Evolutionary conservation across 2,329 filamentous ascomycete species (phyloP), one percentile per base, ranked within the genome.

Genomic region (Myrmaecium sp.): DNA sequence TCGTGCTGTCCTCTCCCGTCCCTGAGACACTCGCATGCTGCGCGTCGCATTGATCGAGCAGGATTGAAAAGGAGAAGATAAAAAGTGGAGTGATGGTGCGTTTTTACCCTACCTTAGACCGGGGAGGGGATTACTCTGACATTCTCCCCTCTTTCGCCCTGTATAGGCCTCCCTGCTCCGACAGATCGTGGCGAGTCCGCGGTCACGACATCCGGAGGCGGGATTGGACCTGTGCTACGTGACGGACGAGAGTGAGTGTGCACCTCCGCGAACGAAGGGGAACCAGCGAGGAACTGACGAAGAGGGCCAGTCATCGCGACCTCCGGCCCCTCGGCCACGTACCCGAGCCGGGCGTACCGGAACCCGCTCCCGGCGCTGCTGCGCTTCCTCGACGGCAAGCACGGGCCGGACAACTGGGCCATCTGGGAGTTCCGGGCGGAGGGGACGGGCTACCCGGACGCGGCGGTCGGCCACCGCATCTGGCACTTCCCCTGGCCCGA

Each of bases 391-490:
- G 82, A 95, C 53, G 59, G 65, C 23, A 81, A 83, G 43, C 89
- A 98, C 53, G 75, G 67, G 15, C 43, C 43, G 33, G 57, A 71
- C 14, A 60, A 89, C 35, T 98, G 89, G 89, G 73, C 77, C 3
- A 93, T 98, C 42, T 98, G 86, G 82, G 89, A 98, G 55, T 98
- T 98, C 42, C 74, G 89, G 23, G 89, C 83, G 18, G 89, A 98
- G 50, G 89, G 89, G 4, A 94, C 89, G 0, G 89, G 89, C 2
- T 98, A 98, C 43, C 83, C 83, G 0, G 89, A 98, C 45, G 68
- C 73, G 11, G 79, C 84, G 31, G 86, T 98, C 1, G 82, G 93
- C 47, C 66, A 70, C 17, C 67, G 84, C 3, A 74, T 95, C 36
- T 69, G 76, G 36, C 89, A 98, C 54, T 95, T 84, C 44, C 89